Evolutionary conservation across 371 early-diverging fungal genomes (phyloP).

Genomic region (Lichtheimia ornata): DNA sequence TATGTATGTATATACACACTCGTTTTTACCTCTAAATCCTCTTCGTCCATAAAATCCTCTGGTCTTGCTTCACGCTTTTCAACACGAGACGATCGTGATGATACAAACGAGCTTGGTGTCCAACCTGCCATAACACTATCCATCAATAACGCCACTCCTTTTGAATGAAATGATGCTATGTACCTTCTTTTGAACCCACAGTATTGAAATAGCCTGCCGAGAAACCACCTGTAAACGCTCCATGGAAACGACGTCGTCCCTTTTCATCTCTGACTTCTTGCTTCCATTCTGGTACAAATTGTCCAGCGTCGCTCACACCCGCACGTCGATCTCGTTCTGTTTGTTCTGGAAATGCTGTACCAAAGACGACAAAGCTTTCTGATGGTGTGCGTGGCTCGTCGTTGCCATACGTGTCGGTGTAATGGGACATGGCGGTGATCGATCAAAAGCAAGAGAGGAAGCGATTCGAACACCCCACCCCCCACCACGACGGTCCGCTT

Average conservation of each 20-base stretch:
- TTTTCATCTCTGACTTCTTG: constrained; percentile 76
- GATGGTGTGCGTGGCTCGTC: neutral
- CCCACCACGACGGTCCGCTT: no score
- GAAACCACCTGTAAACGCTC: constrained; percentile 94
- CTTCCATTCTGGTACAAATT: constrained; percentile 57
- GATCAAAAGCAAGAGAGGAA: no score
- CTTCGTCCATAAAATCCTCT: constrained; percentile 94
- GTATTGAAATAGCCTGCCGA: constrained; percentile 95
- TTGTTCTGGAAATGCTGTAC: constrained; percentile 53
- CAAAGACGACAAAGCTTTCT: constrained; percentile 44
- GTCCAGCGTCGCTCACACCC: constrained; percentile 46
- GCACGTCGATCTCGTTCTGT: constrained; percentile 43
- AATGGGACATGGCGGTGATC: no score
- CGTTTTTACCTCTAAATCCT: constrained; percentile 69
- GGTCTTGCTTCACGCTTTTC: constrained; percentile 48
- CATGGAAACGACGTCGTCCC: constrained; percentile 88
- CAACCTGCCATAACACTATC: constrained; percentile 61
- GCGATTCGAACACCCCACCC: no score
- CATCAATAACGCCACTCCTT: neutral
- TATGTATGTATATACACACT: neutral
- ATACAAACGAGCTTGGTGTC: constrained; percentile 74
- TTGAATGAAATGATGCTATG: neutral
- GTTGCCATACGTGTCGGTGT: no score
- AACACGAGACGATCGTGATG: constrained; percentile 55
- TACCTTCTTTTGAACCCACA: constrained; percentile 95